Base-by-base conservation (phyloP, 169 alveolate species). In the Eimeria brunetti region DNA sequence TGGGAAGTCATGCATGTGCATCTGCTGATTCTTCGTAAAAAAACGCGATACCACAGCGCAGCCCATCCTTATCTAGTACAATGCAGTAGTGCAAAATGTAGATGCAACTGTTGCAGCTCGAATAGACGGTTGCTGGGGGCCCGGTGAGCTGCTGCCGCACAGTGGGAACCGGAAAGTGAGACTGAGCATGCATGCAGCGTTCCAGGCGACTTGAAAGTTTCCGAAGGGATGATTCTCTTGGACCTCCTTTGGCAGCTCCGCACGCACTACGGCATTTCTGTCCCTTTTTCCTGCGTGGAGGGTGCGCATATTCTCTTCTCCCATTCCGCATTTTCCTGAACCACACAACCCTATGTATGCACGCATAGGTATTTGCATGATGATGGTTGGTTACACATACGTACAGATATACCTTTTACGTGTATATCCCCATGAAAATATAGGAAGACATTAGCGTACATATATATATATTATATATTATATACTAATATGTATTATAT, bases 221-320 rank as follows among this genome's bases (percentile, higher is more conserved):
- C 49, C 20, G 91, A 85, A 58, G 62, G 64, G 24, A 60, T 85
- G 60, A 30, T 36, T 60, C 91, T 85, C 46, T 38, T 85, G 24
- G 91, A 85, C 36, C 24, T 38, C 64, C 80, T 85, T 18, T 85
- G 91, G 91, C 78, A 85, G 38, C 91, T 85, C 41, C 91, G 78
- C 78, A 62, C 33, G 91, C 78, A n/a, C 91, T 71, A 60, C 30
- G 60, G 78, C 69, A 38, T 85, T 60, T 49, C 80, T 60, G 67
- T 85, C 58, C 78, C 91, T 36, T 62, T 85, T 11, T 33, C 91
- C 60, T 58, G 80, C 75, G 62, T 85, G 80, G 78, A 85, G 60
- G 80, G 91, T 85, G 41, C 20, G 91, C 71, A 56, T 22, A 20
- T 33, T 51, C 46, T 44, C 71, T 22, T 33, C 64, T 30, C 14